A percentile compares a stretch with the other conserved stretches of the same genome.
These are phyloP conservation scores for Citrus mangshanensis DNA, from an alignment of 345 rosid genomes.

Conservation along the genomic window DNA sequence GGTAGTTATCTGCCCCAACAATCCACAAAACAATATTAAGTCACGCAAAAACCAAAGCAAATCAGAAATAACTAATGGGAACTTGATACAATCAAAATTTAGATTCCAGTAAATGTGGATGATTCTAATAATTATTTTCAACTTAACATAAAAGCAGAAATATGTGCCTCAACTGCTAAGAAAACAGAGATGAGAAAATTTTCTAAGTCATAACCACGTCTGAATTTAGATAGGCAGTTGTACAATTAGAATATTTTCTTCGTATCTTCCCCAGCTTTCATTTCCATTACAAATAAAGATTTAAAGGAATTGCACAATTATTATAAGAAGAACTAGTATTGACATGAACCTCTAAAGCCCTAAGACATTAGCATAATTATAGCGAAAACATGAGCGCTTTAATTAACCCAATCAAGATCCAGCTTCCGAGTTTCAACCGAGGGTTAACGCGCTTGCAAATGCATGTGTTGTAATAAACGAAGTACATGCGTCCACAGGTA, in stretches of 20 bases:
- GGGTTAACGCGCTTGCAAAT: no score
- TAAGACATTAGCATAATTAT: no score
- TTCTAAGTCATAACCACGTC: neutral
- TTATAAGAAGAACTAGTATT: neutral
- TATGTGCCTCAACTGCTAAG: neutral
- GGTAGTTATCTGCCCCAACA: slow-evolving; percentile 73
- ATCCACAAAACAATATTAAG: slow-evolving; percentile 4
- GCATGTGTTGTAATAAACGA: no score
- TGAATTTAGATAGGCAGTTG: neutral
- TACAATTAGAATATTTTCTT: neutral
- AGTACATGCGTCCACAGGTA: no score
- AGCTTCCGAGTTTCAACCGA: no score
- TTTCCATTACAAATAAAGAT: neutral
- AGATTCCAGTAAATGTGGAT: neutral
- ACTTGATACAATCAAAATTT: neutral
- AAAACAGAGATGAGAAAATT: neutral
- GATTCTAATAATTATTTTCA: neutral
- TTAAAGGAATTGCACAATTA: neutral
- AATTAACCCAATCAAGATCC: no score
- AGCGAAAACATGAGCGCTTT: no score
- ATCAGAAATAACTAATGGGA: neutral
- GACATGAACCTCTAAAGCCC: no score
- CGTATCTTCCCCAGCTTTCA: neutral
- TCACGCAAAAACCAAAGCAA: neutral
- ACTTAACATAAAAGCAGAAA: neutral